These are phyloP conservation scores for Anthracocystis walkeri DNA, from an alignment of 1,284 basidiomycete genomes.

Conservation along the genomic window DNA sequence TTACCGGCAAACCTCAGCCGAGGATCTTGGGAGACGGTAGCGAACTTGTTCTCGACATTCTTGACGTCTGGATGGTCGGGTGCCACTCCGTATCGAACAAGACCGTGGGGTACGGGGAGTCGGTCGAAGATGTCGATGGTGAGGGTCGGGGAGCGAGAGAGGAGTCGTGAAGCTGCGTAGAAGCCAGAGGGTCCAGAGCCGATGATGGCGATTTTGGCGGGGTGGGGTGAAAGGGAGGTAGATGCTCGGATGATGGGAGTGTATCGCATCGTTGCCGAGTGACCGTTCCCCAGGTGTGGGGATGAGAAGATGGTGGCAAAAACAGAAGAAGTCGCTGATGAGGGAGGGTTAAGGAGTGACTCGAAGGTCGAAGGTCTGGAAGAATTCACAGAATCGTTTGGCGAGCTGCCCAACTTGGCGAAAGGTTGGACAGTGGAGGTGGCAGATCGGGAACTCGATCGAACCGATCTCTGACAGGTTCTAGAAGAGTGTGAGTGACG, in stretches of 20 bases:
- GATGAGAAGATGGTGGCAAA: not conserved
- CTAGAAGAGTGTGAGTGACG: conserved; percentile 9
- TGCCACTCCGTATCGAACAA: conserved; percentile 95
- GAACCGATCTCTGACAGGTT: not conserved
- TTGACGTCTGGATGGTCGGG: conserved; percentile 99
- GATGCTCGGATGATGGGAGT: conserved; percentile 15
- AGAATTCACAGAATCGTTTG: no score
- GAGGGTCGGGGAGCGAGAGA: conserved; percentile 41
- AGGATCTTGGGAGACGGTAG: conserved; percentile 71
- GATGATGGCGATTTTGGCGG: conserved; percentile 77
- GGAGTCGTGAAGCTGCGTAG: conserved; percentile 78
- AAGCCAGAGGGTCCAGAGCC: conserved; percentile 94
- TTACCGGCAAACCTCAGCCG: conserved; percentile 82
- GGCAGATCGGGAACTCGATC: not conserved
- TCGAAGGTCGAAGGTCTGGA: conserved; percentile 1
- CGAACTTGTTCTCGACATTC: conserved; percentile 98
- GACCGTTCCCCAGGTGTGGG: not conserved
- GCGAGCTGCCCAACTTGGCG: conserved; percentile 9
- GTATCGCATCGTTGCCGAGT: not conserved
- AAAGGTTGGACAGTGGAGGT: conserved; percentile 1
- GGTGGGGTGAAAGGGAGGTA: conserved; percentile 5
- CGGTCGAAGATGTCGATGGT: conserved; percentile 89
- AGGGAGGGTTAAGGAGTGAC: not conserved
- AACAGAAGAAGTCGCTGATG: not conserved
- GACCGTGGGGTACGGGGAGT: conserved; percentile 91